Base-by-base conservation (phyloP, 257 asterid species). In the Oldenlandia corymbosa region DNA sequence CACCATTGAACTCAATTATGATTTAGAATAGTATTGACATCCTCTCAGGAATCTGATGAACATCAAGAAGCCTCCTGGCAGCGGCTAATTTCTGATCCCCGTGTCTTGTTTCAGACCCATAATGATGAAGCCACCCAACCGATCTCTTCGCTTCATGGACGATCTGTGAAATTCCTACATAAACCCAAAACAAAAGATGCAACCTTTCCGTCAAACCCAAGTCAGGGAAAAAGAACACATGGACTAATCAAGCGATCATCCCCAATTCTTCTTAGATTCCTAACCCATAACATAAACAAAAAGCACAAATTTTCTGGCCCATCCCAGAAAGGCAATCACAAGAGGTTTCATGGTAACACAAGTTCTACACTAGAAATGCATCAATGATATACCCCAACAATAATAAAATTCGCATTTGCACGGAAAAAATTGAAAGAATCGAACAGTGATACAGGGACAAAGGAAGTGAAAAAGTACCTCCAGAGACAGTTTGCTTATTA, bases 401-500 rank as follows among this genome's bases (percentile, higher is more conserved):
- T n/a, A n/a, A n/a, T n/a, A n/a, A n/a, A n/a, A n/a, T n/a, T n/a
- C n/a, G n/a, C n/a, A n/a, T n/a, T n/a, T n/a, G n/a, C n/a, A 2
- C 18, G 7, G 36, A 0, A 55, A 52, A 37, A 7, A 30, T 24
- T 0, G 8, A 14, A 3, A 24, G 21, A 26, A 36, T 65, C 42
- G 1, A 53, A 39, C 8, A 8, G 43, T 11, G 28, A 2, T 11
- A 57, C 9, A 13, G 16, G 41, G 0, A 14, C 14, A 51, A 7
- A 60, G 31, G 58, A 17, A 27, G 24, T n/a, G 50, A 58, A 45
- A 28, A 85, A 4, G 18, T 52, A 53, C 97, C 97, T 83, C 83
- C 87, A 10, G 90, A 84, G 46, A 87, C 90, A 39, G 95, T 87
- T 78, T 87, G 93, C 53, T 82, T 87, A 78, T 90, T 85, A 78